A percentile compares a stretch with the other conserved stretches of the same genome.
Evolutionary conservation across 1,284 basidiomycete species (phyloP).

Genomic region (Rhodotorula sp.): DNA sequence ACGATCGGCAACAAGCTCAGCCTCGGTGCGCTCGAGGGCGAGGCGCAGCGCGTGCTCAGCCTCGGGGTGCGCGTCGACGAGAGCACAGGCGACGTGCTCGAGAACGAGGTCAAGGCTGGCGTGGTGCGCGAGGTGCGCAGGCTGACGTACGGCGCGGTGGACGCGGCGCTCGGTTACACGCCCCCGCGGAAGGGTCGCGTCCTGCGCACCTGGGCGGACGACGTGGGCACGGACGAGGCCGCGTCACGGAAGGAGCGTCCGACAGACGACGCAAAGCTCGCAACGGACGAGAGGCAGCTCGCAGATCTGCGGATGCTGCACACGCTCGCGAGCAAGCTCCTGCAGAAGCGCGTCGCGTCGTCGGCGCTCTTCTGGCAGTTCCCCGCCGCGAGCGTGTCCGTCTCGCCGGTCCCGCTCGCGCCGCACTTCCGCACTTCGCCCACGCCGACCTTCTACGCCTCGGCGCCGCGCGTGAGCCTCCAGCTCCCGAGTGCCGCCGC

Average conservation of each 20-base stretch:
- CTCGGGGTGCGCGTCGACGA: constrained; percentile 75
- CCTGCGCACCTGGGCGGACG: constrained; percentile 37
- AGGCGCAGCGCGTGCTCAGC: constrained; percentile 63
- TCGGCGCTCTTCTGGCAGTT: constrained; percentile 37
- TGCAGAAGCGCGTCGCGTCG: constrained; percentile 24
- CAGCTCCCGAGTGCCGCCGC: constrained; percentile 11
- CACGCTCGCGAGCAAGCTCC: constrained; percentile 10
- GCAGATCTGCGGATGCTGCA: constrained; percentile 19
- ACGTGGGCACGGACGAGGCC: neutral
- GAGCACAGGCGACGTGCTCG: constrained; percentile 64
- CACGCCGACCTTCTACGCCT: constrained; percentile 56
- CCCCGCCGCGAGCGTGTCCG: constrained; percentile 29
- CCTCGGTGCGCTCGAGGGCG: constrained; percentile 58
- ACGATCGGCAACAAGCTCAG: constrained; percentile 56
- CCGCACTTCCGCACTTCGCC: constrained; percentile 22
- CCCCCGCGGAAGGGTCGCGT: constrained; percentile 1
- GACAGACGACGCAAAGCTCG: constrained; percentile 28
- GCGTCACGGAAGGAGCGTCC: neutral
- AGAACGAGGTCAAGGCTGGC: constrained; percentile 70
- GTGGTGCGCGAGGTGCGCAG: constrained; percentile 69
- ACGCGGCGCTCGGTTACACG: constrained; percentile 58
- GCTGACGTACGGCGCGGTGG: constrained; percentile 70
- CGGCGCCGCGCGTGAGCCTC: constrained; percentile 58
- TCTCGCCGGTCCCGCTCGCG: constrained; percentile 29
- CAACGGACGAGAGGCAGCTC: neutral